These are phyloP conservation scores for Neurospora cerealis DNA, from an alignment of 495 filamentous ascomycete species.

Conservation along the genomic window DNA sequence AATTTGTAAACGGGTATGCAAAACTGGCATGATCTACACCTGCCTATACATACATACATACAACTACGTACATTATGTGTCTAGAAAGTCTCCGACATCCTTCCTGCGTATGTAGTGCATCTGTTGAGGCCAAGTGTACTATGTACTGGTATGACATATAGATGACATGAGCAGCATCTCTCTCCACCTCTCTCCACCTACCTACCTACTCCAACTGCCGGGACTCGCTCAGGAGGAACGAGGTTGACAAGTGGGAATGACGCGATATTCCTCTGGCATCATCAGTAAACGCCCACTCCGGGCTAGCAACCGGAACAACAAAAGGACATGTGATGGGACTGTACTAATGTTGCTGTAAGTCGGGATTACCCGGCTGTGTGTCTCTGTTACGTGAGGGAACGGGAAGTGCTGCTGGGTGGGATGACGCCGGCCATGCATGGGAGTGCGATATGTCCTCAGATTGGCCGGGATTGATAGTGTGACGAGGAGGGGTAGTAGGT, in stretches of 20 bases:
- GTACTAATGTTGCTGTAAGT: neutral
- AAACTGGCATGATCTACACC: neutral
- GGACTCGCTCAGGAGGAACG: neutral
- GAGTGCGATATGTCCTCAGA: neutral
- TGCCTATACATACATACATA: neutral
- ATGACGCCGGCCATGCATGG: neutral
- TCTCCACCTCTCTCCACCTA: neutral
- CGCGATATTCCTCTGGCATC: neutral
- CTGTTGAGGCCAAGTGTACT: neutral
- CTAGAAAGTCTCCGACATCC: neutral
- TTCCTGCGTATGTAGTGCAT: neutral
- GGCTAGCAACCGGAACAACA: neutral
- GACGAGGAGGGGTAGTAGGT: too few species aligned
- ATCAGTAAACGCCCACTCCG: neutral
- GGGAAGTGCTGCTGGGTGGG: neutral
- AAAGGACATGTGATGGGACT: neutral
- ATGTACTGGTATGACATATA: too few species aligned
- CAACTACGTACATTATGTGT: too few species aligned
- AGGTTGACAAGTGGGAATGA: neutral
- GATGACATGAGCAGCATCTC: neutral
- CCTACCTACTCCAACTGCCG: neutral
- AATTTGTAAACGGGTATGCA: too few species aligned
- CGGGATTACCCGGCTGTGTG: neutral
- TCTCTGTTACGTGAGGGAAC: neutral
- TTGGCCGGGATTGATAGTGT: too few species aligned